Conservation (phyloP, 2,329 filamentous ascomycete species). For the Ceratocystis huliohia region DNA sequence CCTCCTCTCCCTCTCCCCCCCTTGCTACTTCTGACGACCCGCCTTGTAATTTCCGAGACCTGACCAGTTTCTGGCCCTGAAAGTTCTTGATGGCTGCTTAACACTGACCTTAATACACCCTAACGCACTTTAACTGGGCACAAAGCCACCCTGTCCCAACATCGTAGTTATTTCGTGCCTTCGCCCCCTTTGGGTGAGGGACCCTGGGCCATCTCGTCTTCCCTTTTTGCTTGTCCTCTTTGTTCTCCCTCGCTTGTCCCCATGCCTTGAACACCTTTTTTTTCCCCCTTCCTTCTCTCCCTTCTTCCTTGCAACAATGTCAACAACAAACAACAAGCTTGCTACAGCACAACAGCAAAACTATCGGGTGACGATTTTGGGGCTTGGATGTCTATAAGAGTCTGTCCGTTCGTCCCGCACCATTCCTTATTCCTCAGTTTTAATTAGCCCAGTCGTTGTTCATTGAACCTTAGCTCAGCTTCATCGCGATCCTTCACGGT, state of each 20-base stretch:
- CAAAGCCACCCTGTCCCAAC: slow-evolving; percentile 4
- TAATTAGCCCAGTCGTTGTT: not conserved
- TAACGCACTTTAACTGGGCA: not conserved
- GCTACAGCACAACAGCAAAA: not conserved
- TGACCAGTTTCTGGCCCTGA: not conserved
- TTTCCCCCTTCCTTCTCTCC: too few species aligned
- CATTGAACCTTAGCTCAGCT: not conserved
- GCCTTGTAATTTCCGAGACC: not conserved
- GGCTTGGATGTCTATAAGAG: not conserved
- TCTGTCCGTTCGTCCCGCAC: not conserved
- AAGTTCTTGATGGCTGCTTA: too few species aligned
- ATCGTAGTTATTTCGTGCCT: not conserved
- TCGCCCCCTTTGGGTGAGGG: not conserved
- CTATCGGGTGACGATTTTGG: not conserved
- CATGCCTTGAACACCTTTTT: not conserved
- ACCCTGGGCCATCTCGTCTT: not conserved
- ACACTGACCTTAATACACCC: not conserved
- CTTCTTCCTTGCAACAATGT: slow-evolving; percentile 6
- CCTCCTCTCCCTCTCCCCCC: not conserved
- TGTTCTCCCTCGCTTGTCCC: not conserved
- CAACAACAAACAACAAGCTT: slow-evolving; percentile 7
- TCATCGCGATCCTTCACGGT: slow-evolving; percentile 1
- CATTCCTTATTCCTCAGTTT: not conserved
- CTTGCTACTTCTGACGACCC: not conserved
- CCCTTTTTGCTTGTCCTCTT: not conserved